Evolutionary conservation across 805 yeast species (phyloP), one percentile per base, ranked within the genome.

Genomic region (Vanderwaltozyma yarrowii): DNA sequence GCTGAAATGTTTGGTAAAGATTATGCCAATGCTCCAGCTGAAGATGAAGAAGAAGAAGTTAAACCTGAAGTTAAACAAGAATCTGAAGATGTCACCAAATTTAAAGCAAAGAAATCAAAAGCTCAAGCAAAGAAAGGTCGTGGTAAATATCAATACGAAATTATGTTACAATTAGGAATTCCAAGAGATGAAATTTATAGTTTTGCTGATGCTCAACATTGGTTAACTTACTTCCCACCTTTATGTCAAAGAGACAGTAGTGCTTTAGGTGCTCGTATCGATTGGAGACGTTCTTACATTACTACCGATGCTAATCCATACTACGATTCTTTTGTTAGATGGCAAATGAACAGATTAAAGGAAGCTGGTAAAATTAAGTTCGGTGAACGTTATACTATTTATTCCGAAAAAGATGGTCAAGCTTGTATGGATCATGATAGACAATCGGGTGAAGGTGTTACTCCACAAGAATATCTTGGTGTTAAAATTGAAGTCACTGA

Each of bases 371-470:
- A 86, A 67, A 87, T 92, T 67, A 92, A 89, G 70, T 92, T 92
- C 52, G 98, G 98, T 64, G 94, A 89, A 70, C 80, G 98, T 68
- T 85, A 87, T 71, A 92, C 98, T 49, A 85, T 92, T 55, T 92
- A 85, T 67, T 88, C 97, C 30, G 95, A 87, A 60, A 89, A 84
- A 67, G 98, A 92, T 65, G 96, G 96, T 47, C 98, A 92, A 71
- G 94, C 98, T 29, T 92, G 98, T 72, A 88, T 92, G 89, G 98
- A 92, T 65, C 98, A 92, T 64, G 98, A 92, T 66, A 80, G 98
- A 72, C 82, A 75, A 64, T 76, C 89, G 35, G 98, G 98, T 60
- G 98, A 92, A 69, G 97, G 94, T 63, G 92, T 92, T 32, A 74
- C 80, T 49, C 96, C 98, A 30, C 97, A 92, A 67, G 98, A 92